Evolutionary conservation across 2,329 filamentous ascomycete species (phyloP), one percentile per base, ranked within the genome.

Genomic region (Bipolaris bicolor): DNA sequence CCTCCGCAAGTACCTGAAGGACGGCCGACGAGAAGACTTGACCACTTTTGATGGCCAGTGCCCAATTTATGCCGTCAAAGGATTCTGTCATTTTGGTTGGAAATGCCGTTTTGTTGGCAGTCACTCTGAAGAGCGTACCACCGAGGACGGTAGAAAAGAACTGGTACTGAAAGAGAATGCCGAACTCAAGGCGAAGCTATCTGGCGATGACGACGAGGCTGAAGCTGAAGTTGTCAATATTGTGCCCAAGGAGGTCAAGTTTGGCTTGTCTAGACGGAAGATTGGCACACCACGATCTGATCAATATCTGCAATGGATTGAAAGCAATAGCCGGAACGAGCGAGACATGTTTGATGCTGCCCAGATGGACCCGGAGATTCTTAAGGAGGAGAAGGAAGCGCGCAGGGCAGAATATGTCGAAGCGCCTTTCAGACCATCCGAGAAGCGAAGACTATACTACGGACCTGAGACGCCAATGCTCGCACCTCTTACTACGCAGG

Each of bases 401-500:
- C 86, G 90, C 59, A 85, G 91, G 51, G 94, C 95, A 7, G 83
- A 84, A 57, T 98, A 90, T 73, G 83, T 87, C n/a, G 93, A 98
- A 58, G 88, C 92, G 22, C 94, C 94, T 0, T 88, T 97, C 71
- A 86, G 90, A 70, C 88, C 95, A 1, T 97, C 94, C 0, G 95
- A 99, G 79, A 99, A 99, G 81, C 86, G 95, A 56, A 87, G 88
- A 49, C 83, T 99, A 54, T 98, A 99, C 79, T 98, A 98, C 76
- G 93, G 93, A 5, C 87, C 89, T 1, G 94, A 98, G 75, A 99
- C 95, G 1, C 95, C 95, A 0, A 87, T 93, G 10, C 82, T 99
- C n/a, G 95, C 95, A 4, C 95, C 95, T 34, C 83, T 99, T 47
- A 99, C 95, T 1, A 99, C 95, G 0, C 95, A 98, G 78, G 95